Base-by-base conservation (phyloP, 2,329 filamentous ascomycete genomes). In the Penicillium palitans region DNA sequence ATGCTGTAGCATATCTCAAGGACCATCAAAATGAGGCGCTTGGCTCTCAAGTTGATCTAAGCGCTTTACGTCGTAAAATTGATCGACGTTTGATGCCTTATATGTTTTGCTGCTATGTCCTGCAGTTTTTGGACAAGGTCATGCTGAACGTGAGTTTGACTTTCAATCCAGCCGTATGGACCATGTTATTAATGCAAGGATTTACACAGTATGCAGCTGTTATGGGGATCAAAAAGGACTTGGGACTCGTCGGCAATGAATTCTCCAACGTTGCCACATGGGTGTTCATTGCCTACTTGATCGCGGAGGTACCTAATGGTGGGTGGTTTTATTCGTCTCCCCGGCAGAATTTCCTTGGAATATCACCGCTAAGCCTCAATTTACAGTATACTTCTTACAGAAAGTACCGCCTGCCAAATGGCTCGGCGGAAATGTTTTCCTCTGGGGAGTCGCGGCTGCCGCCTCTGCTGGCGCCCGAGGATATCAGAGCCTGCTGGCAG, bases 201-300 rank as follows among this genome's bases (percentile, higher is more conserved):
- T 45, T 6, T 33, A 10, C 10, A n/a, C 35, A 65, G 65, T 67
- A 88, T 66, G 84, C 84, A 12, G 83, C 82, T 52, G 84, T 88
- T 39, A 88, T 88, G 85, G 84, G 84, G 6, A 70, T 89, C 6
- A 76, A 71, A 29, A 72, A 78, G 58, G 83, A 86, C 49, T 77
- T 85, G 2, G 73, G 79, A 1, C 76, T 88, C 15, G 68, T 70
- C 12, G 81, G 81, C 39, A 86, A 87, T 60, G 79, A 88, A 31
- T 87, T 87, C 69, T 83, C 81, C 59, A 84, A 85, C 66, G 72
- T 83, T 12, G 83, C 84, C 1, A 85, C 84, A 0, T 82, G 83
- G 59, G 82, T 87, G 61, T 88, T 85, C 62, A 83, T 87, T 35
- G 84, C 82, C 4, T 80, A 83, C 37, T 69, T 85, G 9, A 78